phyloP scores from a whole-genome alignment of 768 basidiomycete genomes.

The Psilocybe cyanescens region DNA sequence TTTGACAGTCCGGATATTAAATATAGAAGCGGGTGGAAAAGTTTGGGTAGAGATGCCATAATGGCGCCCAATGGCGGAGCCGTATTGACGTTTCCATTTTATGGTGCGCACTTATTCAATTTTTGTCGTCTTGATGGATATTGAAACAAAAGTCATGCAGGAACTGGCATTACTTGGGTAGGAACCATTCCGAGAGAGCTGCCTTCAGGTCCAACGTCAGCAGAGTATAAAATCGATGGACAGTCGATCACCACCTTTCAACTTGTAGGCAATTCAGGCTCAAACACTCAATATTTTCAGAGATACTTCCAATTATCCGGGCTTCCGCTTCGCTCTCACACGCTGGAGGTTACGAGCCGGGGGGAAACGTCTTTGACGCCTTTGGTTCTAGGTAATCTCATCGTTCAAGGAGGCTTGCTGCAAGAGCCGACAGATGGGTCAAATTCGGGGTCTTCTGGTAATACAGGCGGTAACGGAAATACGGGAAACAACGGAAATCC shows the following conservation, averaged over 20 bases:
- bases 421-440: neutral
- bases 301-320: constrained; percentile 17
- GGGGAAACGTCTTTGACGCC: constrained; percentile 11
- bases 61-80: constrained; percentile 22
- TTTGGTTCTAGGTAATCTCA: neutral
- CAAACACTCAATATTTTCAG: constrained; percentile 24
- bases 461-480: neutral
- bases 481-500: neutral
- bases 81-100: constrained; percentile 22
- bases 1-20: constrained; percentile 24
- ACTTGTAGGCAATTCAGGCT: constrained; percentile 14
- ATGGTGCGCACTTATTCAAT: constrained; percentile 17
- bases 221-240: constrained; percentile 29
- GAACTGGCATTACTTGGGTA: constrained; percentile 27
- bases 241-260: constrained; percentile 22
- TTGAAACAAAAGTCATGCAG: constrained; percentile 12
- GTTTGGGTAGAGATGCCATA: constrained; percentile 12
- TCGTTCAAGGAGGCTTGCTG: constrained; percentile 2
- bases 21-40: constrained; percentile 24
- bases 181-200: constrained; percentile 23
- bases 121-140: neutral
- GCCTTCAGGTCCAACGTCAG: constrained; percentile 15
- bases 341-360: constrained; percentile 17
- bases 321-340: constrained; percentile 23
- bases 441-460: neutral